Percentiles rank a stretch among this genome's conserved stretches.
Evolutionary conservation across 352 stramenopile species (phyloP).

Genomic region (Globisporangium polare): DNA sequence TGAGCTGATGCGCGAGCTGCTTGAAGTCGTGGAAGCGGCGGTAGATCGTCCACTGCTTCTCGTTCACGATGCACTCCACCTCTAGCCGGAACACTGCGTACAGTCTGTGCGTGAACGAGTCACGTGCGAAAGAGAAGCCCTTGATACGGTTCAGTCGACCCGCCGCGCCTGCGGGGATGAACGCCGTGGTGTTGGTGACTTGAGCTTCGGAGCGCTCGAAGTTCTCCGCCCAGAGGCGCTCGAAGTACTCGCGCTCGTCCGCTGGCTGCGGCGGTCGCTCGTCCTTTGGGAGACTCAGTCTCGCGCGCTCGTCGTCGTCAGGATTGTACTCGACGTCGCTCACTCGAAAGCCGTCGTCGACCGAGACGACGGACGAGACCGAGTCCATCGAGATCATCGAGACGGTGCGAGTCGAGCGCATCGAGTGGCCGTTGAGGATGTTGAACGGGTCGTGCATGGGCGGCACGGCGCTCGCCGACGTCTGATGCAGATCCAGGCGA

Average conservation of each 20-base stretch:
- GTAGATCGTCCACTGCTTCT: slow-evolving; percentile 88
- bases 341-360: slow-evolving; percentile 61
- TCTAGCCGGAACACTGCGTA: slow-evolving; percentile 83
- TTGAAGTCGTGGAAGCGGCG: slow-evolving; percentile 85
- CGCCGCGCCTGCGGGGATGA: slow-evolving; percentile 59
- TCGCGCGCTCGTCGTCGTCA: slow-evolving; percentile 17
- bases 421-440: slow-evolving; percentile 51
- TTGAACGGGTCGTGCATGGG: slow-evolving; percentile 77
- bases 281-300: slow-evolving; percentile 55
- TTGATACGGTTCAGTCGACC: slow-evolving; percentile 78
- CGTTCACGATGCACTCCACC: slow-evolving; percentile 81
- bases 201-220: slow-evolving; percentile 78
- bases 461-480: slow-evolving; percentile 40
- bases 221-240: slow-evolving; percentile 76
- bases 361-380: slow-evolving; percentile 45
- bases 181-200: slow-evolving; percentile 60
- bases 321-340: slow-evolving; percentile 23
- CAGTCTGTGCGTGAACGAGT: slow-evolving; percentile 57
- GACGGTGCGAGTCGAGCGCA: slow-evolving; percentile 30
- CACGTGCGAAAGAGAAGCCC: slow-evolving; percentile 71
- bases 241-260: slow-evolving; percentile 80
- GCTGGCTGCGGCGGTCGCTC: slow-evolving; percentile 66
- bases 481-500: slow-evolving; percentile 47
- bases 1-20: slow-evolving; percentile 77
- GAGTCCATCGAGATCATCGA: slow-evolving; percentile 68